A percentile compares a stretch with the other conserved stretches of the same genome.
phyloP scores from a whole-genome alignment of 805 yeast genomes.

The Millerago galiae region DNA sequence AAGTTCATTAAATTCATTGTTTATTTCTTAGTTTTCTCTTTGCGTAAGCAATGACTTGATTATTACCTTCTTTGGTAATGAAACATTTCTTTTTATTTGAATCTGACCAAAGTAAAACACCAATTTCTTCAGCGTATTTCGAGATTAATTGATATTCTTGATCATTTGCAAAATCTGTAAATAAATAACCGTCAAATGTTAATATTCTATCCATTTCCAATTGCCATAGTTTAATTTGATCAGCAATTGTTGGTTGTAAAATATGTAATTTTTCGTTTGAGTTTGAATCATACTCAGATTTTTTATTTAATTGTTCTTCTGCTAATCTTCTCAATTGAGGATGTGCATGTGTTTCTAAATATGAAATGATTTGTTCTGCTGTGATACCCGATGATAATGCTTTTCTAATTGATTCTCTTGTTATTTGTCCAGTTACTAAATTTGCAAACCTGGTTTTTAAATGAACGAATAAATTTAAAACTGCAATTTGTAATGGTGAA shows the following conservation, averaged over 20 bases:
- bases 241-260: constrained; percentile 93
- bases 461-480: constrained; percentile 81
- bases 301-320: constrained; percentile 60
- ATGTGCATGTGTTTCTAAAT: constrained; percentile 88
- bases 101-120: constrained; percentile 87
- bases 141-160: constrained; percentile 69
- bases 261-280: constrained; percentile 52
- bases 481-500: constrained; percentile 92
- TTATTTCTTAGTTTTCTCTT: constrained; percentile 44
- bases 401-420: constrained; percentile 82
- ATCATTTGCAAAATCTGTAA: constrained; percentile 74
- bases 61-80: constrained; percentile 80
- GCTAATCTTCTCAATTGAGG: constrained; percentile 79
- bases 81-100: constrained; percentile 65
- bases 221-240: constrained; percentile 95
- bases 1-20: neutral
- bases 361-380: constrained; percentile 88
- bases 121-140: constrained; percentile 83
- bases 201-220: constrained; percentile 89
- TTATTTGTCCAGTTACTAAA: constrained; percentile 88
- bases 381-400: constrained; percentile 88
- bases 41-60: constrained; percentile 88
- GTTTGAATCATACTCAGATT: constrained; percentile 48
- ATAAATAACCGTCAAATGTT: constrained; percentile 79
- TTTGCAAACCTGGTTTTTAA: constrained; percentile 79